Conservation (phyloP, 331 rosid species). For the Ulmus americana region DNA sequence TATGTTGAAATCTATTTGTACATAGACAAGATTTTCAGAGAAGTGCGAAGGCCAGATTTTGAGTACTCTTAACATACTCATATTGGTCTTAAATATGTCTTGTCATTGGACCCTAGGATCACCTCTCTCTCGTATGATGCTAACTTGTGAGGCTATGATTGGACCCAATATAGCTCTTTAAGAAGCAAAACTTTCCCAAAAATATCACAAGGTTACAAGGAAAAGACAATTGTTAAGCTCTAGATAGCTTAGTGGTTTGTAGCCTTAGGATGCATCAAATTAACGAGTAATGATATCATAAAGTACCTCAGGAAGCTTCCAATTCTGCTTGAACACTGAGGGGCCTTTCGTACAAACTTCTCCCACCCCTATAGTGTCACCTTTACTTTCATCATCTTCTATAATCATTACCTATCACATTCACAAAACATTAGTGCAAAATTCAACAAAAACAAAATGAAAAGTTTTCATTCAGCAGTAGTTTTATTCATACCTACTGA, state of each 20-base stretch:
- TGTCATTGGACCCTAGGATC: no score
- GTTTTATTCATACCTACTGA: not conserved
- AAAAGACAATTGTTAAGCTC: not conserved
- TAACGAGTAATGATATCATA: slow-evolving; percentile 5
- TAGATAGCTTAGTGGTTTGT: not conserved
- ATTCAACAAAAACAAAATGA: slow-evolving; percentile 3
- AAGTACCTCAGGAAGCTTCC: slow-evolving; percentile 82
- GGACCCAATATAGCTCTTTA: no score
- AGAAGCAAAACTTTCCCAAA: no score
- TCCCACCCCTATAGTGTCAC: slow-evolving; percentile 35
- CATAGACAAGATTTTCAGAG: no score
- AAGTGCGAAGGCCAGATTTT: no score
- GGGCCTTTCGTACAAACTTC: slow-evolving; percentile 85
- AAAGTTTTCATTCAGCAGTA: slow-evolving; percentile 2
- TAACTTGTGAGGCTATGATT: no score
- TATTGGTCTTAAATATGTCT: no score
- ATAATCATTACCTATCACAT: slow-evolving; percentile 53
- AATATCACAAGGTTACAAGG: slow-evolving; percentile 7
- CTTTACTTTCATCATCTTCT: slow-evolving; percentile 35
- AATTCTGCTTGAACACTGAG: slow-evolving; percentile 73
- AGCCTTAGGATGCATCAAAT: not conserved
- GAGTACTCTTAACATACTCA: no score
- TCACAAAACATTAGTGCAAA: slow-evolving; percentile 4
- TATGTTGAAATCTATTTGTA: no score
- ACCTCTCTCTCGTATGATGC: no score